phyloP scores from a whole-genome alignment of 1,284 basidiomycete genomes.

The Rhodotorula sp. region DNA sequence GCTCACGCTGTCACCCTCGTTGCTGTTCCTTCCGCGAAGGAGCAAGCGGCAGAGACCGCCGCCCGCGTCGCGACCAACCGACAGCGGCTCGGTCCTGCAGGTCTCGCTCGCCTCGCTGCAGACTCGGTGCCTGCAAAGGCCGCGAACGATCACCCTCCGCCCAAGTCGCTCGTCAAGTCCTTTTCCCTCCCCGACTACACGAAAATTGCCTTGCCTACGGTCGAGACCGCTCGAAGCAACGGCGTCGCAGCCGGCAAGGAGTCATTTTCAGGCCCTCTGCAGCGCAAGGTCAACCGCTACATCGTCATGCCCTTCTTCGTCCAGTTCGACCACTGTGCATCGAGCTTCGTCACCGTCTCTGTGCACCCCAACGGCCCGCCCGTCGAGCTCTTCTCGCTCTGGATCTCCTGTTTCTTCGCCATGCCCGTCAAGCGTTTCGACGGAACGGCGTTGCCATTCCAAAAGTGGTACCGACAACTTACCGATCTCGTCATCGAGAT shows the following conservation, averaged over 20 bases:
- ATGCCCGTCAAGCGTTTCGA: constrained; percentile 71
- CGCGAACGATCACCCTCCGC: constrained; percentile 80
- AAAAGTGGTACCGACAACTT: constrained; percentile 83
- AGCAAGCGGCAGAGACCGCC: constrained; percentile 77
- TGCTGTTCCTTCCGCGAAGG: constrained; percentile 82
- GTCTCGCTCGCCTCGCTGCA: constrained; percentile 67
- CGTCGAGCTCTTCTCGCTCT: constrained; percentile 58
- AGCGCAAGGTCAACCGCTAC: constrained; percentile 68
- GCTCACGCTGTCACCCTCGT: constrained; percentile 67
- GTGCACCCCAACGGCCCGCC: constrained; percentile 61
- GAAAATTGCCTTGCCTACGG: constrained; percentile 88
- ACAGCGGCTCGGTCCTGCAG: constrained; percentile 69
- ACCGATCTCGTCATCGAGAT: constrained; percentile 56
- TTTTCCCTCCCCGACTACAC: constrained; percentile 85
- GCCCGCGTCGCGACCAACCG: constrained; percentile 69
- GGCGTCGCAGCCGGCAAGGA: constrained; percentile 45
- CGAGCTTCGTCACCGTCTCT: constrained; percentile 75
- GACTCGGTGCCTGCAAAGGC: constrained; percentile 76
- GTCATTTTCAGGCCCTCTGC: constrained; percentile 50
- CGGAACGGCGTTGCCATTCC: constrained; percentile 72
- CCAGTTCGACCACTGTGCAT: constrained; percentile 72
- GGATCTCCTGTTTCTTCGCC: constrained; percentile 82
- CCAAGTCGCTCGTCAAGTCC: constrained; percentile 66
- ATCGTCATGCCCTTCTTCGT: constrained; percentile 77
- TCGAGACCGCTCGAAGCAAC: constrained; percentile 61